Conservation (phyloP, 768 basidiomycete species). For the Piloderma croceum region DNA sequence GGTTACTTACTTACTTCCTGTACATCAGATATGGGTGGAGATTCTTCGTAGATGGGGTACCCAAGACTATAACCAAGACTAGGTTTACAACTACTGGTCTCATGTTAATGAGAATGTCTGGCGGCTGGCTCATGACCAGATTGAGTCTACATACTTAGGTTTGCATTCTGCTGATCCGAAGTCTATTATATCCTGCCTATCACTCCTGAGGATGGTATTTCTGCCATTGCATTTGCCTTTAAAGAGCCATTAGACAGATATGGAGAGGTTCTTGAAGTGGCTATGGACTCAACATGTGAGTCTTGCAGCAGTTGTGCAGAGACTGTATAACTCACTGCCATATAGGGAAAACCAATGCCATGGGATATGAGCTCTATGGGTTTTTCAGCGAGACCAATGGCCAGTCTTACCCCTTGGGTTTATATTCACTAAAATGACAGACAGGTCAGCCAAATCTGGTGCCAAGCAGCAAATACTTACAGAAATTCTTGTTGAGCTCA, state of each 20-base stretch:
- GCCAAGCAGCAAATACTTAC: slow-evolving; percentile 24
- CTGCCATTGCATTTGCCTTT: slow-evolving; percentile 22
- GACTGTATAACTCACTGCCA: neutral
- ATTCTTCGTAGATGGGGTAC: slow-evolving; percentile 11
- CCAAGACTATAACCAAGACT: slow-evolving; percentile 10
- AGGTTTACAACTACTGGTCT: slow-evolving; percentile 21
- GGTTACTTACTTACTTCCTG: too few relatives aligned
- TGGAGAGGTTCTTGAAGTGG: slow-evolving; percentile 22
- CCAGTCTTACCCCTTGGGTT: slow-evolving; percentile 30
- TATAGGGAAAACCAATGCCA: slow-evolving; percentile 29
- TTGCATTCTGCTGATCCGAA: slow-evolving; percentile 11
- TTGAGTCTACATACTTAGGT: slow-evolving; percentile 23
- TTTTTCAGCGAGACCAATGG: slow-evolving; percentile 28
- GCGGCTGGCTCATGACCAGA: slow-evolving; percentile 20
- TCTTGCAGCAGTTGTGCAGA: neutral
- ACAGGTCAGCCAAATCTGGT: slow-evolving; percentile 7
- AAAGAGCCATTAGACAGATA: slow-evolving; percentile 18
- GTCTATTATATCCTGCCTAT: neutral
- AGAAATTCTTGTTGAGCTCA: slow-evolving; percentile 20
- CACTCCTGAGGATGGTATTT: slow-evolving; percentile 11
- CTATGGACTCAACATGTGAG: slow-evolving; percentile 28
- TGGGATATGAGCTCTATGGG: slow-evolving; percentile 27
- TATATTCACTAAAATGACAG: slow-evolving; percentile 18
- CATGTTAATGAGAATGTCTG: slow-evolving; percentile 13
- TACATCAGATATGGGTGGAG: slow-evolving; percentile 20